Evolutionary conservation across 2,329 filamentous ascomycete species (phyloP).

Genomic region (Fusarium circinatum): DNA sequence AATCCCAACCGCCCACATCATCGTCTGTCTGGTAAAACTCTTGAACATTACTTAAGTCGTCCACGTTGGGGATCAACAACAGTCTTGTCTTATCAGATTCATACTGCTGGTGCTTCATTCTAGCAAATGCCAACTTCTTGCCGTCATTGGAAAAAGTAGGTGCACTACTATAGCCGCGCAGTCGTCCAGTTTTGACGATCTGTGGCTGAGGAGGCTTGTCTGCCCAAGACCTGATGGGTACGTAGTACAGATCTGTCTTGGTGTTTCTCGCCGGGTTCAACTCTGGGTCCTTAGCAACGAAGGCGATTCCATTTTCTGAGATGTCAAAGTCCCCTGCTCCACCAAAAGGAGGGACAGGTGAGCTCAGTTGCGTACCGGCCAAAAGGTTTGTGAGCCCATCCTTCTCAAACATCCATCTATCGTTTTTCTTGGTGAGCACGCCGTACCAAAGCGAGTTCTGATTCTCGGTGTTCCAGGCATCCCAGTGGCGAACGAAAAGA

Average conservation of each 20-base stretch:
- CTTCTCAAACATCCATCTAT: slow-evolving; percentile 54
- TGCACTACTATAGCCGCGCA: slow-evolving; percentile 71
- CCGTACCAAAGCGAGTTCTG: slow-evolving; percentile 80
- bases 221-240: slow-evolving; percentile 70
- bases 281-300: slow-evolving; percentile 79
- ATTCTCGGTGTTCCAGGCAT: slow-evolving; percentile 76
- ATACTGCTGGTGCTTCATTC: slow-evolving; percentile 81
- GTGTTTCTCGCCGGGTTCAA: slow-evolving; percentile 79
- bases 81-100: slow-evolving; percentile 79
- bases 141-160: slow-evolving; percentile 82
- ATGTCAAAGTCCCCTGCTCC: slow-evolving; percentile 85
- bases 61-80: slow-evolving; percentile 71
- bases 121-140: slow-evolving; percentile 76
- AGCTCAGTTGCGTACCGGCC: slow-evolving; percentile 67
- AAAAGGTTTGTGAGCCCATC: slow-evolving; percentile 71
- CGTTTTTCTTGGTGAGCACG: slow-evolving; percentile 60
- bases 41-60: slow-evolving; percentile 65
- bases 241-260: slow-evolving; percentile 83
- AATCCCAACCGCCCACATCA: slow-evolving; percentile 71
- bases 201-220: slow-evolving; percentile 63
- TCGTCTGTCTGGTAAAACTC: slow-evolving; percentile 72
- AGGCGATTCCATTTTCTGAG: slow-evolving; percentile 71
- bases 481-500: slow-evolving; percentile 86
- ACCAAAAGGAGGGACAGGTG: slow-evolving; percentile 81
- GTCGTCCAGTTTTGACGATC: slow-evolving; percentile 62